Evolutionary conservation across 2,329 filamentous ascomycete species (phyloP).

Genomic region (Aspergillus sp.): DNA sequence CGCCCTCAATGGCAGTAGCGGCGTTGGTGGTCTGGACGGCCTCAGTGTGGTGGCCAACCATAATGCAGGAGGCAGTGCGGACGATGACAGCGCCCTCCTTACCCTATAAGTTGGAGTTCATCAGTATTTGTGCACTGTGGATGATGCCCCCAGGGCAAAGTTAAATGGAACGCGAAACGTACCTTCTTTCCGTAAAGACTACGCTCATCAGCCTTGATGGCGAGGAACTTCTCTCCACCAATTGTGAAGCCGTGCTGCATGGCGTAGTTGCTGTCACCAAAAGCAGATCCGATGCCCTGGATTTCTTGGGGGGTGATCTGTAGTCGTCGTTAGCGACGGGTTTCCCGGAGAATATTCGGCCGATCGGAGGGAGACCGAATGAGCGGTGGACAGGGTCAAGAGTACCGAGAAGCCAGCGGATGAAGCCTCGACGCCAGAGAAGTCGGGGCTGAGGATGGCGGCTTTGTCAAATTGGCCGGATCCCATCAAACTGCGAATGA

Average conservation of each 20-base stretch:
- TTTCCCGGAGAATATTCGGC: neutral
- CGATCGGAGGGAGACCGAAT: neutral
- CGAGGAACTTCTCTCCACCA: conserved; percentile 74
- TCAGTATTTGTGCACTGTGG: conserved; percentile 2
- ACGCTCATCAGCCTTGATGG: conserved; percentile 72
- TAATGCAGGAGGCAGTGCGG: conserved; percentile 85
- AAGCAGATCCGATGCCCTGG: conserved; percentile 52
- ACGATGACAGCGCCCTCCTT: conserved; percentile 77
- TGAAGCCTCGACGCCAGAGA: conserved; percentile 77
- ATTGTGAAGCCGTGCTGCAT: conserved; percentile 68
- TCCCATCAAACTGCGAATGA: conserved; percentile 67
- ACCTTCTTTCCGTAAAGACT: conserved; percentile 87
- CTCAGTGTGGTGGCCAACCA: conserved; percentile 85
- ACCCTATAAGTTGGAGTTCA: conserved; percentile 53
- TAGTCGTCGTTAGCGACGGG: conserved; percentile 7
- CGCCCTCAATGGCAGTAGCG: conserved; percentile 73
- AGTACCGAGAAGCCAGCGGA: conserved; percentile 70
- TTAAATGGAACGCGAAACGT: conserved; percentile 29
- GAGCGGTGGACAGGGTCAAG: conserved; percentile 25
- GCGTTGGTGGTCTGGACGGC: conserved; percentile 70
- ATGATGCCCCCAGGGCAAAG: neutral
- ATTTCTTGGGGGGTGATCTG: conserved; percentile 57
- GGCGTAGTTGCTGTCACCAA: conserved; percentile 53
- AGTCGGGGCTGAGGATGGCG: conserved; percentile 77
- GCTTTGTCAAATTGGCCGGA: conserved; percentile 78